Evolutionary conservation across 805 yeast species (phyloP).

Genomic region (Barnettozyma salicaria): DNA sequence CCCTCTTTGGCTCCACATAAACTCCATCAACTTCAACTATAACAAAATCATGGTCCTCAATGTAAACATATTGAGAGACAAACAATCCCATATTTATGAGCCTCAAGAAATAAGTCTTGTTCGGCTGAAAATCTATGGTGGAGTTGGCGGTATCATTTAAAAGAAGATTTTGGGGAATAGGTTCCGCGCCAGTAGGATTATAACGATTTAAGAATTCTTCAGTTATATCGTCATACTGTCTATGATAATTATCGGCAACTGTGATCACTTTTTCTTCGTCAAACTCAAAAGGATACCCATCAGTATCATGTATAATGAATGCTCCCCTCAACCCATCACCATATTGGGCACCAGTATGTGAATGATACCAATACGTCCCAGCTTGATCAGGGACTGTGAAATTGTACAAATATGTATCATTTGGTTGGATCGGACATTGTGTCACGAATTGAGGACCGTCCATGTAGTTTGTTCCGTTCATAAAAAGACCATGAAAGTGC

Average conservation of each 20-base stretch:
- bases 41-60: constrained; percentile 67
- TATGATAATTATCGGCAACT: constrained; percentile 61
- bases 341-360: constrained; percentile 72
- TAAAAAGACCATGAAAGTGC: constrained; percentile 78
- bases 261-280: constrained; percentile 58
- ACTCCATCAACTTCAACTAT: constrained; percentile 70
- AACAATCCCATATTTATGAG: constrained; percentile 65
- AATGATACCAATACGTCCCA: constrained; percentile 84
- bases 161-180: constrained; percentile 61
- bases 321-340: constrained; percentile 74
- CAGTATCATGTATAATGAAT: constrained; percentile 54
- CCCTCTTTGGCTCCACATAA: constrained; percentile 50
- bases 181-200: constrained; percentile 84
- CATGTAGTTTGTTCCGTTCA: constrained; percentile 54
- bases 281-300: constrained; percentile 44
- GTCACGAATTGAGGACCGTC: constrained; percentile 80
- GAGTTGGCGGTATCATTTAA: constrained; percentile 60
- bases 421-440: constrained; percentile 73
- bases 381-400: constrained; percentile 61
- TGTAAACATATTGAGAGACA: constrained; percentile 61
- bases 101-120: constrained; percentile 58
- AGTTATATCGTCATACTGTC: constrained; percentile 40
- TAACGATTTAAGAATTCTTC: constrained; percentile 50
- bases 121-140: constrained; percentile 49
- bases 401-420: constrained; percentile 60